Conservation (phyloP, 2,329 filamentous ascomycete species). For the Pseudogymnoascus sp. region DNA sequence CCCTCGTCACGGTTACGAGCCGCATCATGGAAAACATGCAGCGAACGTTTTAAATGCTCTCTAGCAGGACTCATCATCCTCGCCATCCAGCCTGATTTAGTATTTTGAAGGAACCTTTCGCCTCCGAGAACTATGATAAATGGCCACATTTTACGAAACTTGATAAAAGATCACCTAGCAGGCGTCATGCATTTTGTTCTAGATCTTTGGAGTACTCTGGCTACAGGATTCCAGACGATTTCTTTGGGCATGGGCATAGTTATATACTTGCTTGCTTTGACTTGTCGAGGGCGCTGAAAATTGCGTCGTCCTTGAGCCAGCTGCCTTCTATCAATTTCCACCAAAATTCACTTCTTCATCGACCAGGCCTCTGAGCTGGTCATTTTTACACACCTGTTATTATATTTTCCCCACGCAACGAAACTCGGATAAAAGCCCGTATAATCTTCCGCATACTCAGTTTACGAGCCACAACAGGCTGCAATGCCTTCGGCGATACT, state of each 20-base stretch:
- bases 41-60: not conserved
- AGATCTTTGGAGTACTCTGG: not conserved
- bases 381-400: constrained; percentile 7
- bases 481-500: not conserved
- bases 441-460: not conserved
- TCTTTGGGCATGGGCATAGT: not conserved
- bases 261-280: constrained; percentile 1
- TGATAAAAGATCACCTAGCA: constrained; percentile 8
- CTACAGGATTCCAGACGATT: not conserved
- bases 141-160: constrained; percentile 9
- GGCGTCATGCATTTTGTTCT: constrained; percentile 4
- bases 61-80: not conserved
- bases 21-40: constrained; percentile 24
- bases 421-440: constrained; percentile 9
- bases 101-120: not conserved
- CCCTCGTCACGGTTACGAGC: constrained; percentile 32
- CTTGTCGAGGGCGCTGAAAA: constrained; percentile 1
- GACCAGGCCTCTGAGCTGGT: not conserved
- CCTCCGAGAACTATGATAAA: not conserved
- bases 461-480: not conserved
- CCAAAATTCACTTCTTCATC: not conserved
- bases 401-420: not conserved
- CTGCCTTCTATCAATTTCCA: not conserved
- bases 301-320: not conserved
- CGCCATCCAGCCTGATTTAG: not conserved